phyloP scores from a whole-genome alignment of 2,329 filamentous ascomycete genomes.

The Herpotrichia juniperi region DNA sequence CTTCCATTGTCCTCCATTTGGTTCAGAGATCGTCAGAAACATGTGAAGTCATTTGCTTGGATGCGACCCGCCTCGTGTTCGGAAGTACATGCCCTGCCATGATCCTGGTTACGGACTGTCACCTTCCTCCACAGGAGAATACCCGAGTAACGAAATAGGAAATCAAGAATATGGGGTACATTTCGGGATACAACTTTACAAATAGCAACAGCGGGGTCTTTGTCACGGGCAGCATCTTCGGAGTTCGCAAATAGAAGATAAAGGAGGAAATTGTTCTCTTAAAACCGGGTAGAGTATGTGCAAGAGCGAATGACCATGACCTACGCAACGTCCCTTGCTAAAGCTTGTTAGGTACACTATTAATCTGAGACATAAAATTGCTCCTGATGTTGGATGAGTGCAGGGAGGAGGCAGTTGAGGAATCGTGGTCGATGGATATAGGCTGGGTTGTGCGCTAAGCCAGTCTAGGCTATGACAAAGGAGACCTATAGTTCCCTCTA shows the following conservation, averaged over 20 bases:
- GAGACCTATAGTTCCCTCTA: not conserved
- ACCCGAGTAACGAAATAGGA: not conserved
- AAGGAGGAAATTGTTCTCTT: not conserved
- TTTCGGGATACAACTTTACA: not conserved
- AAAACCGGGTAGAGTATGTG: not conserved
- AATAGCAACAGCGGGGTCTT: no score
- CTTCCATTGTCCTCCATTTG: not conserved
- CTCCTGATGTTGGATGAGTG: no score
- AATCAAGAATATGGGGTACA: not conserved
- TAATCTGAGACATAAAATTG: no score
- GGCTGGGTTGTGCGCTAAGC: not conserved
- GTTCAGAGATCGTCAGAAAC: not conserved
- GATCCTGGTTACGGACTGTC: not conserved
- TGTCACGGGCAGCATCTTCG: no score
- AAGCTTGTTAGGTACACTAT: no score
- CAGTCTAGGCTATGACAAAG: not conserved
- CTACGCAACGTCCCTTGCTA: no score
- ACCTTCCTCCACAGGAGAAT: slow-evolving; percentile 1
- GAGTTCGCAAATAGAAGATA: not conserved
- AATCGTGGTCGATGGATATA: no score
- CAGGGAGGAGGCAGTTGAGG: no score
- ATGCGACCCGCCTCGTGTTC: not conserved
- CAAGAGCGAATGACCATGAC: not conserved
- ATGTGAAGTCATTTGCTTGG: not conserved
- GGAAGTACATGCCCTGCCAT: not conserved